Conservation (phyloP, 1,284 basidiomycete species). For the Erythrobasidium hasegawianum region DNA sequence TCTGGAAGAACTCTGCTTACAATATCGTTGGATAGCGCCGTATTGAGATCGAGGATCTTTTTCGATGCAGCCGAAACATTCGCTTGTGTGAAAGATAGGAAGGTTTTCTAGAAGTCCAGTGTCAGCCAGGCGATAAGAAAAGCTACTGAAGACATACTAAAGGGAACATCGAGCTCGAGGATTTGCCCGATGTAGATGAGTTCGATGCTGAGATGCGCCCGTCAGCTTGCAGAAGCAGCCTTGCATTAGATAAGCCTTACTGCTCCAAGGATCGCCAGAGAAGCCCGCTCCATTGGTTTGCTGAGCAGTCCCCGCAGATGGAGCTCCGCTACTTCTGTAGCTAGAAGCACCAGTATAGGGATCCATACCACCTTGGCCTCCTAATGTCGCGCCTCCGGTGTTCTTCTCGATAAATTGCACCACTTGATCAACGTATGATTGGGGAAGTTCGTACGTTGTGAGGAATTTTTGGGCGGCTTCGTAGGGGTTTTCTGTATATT, state of each 20-base stretch:
- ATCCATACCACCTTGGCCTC: conserved; percentile 65
- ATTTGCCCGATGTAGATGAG: neutral
- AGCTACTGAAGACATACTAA: too few species aligned
- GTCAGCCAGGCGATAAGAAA: too few species aligned
- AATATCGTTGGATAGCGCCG: conserved; percentile 55
- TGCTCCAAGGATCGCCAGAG: conserved; percentile 39
- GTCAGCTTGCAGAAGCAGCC: too few species aligned
- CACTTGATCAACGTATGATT: conserved; percentile 81
- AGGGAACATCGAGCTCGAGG: neutral
- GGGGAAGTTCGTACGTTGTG: conserved; percentile 74
- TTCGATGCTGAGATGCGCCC: too few species aligned
- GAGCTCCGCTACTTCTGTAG: conserved; percentile 53
- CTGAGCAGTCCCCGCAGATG: neutral
- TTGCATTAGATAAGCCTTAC: too few species aligned
- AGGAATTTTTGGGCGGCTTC: conserved; percentile 85
- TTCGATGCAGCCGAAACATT: conserved; percentile 80
- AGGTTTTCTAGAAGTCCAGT: conserved; percentile 48
- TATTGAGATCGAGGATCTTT: conserved; percentile 79
- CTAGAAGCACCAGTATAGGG: conserved; percentile 80
- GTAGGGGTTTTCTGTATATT: conserved; percentile 77
- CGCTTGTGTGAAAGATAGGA: conserved; percentile 75
- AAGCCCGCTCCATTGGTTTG: conserved; percentile 8
- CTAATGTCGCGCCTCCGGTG: conserved; percentile 69
- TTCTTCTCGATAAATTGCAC: conserved; percentile 93
- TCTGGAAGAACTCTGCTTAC: conserved; percentile 42